Conservation (phyloP, 2,329 filamentous ascomycete genomes). For the Epichloe scottii region DNA sequence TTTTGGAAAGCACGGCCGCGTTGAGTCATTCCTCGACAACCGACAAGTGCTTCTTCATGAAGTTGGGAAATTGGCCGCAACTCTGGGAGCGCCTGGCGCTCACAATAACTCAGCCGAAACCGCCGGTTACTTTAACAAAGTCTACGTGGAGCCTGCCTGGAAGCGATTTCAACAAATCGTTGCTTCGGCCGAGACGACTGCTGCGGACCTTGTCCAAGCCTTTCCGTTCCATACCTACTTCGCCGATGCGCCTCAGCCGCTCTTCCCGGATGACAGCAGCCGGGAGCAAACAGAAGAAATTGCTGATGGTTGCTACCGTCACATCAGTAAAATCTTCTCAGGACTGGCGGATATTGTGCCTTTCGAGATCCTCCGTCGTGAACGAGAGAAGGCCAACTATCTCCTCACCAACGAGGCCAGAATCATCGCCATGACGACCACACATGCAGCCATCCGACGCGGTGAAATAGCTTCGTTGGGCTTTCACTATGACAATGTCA, state of each 20-base stretch:
- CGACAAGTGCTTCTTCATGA: slow-evolving; percentile 66
- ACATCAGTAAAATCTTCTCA: slow-evolving; percentile 81
- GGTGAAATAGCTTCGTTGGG: slow-evolving; percentile 84
- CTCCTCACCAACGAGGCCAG: slow-evolving; percentile 91
- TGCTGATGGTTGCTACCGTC: slow-evolving; percentile 72
- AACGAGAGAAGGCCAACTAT: slow-evolving; percentile 91
- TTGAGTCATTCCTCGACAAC: slow-evolving; percentile 90
- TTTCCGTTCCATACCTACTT: slow-evolving; percentile 92
- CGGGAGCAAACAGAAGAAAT: slow-evolving; percentile 62
- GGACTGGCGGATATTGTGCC: slow-evolving; percentile 88
- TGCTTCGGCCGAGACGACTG: slow-evolving; percentile 41
- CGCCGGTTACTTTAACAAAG: slow-evolving; percentile 88
- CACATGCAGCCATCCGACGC: slow-evolving; percentile 88
- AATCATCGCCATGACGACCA: slow-evolving; percentile 97
- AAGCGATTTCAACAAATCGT: slow-evolving; percentile 57
- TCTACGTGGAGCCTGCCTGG: slow-evolving; percentile 85
- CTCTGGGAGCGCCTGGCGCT: slow-evolving; percentile 79
- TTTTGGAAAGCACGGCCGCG: slow-evolving; percentile 88
- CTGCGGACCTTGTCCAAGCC: slow-evolving; percentile 50
- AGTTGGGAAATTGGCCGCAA: slow-evolving; percentile 74
- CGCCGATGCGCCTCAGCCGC: slow-evolving; percentile 69
- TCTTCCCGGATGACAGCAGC: slow-evolving; percentile 58
- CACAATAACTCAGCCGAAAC: slow-evolving; percentile 95
- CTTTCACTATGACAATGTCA: slow-evolving; percentile 93
- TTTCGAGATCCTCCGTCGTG: slow-evolving; percentile 82